Base-by-base conservation (phyloP, 805 yeast genomes). In the Hanseniaspora vineae region DNA sequence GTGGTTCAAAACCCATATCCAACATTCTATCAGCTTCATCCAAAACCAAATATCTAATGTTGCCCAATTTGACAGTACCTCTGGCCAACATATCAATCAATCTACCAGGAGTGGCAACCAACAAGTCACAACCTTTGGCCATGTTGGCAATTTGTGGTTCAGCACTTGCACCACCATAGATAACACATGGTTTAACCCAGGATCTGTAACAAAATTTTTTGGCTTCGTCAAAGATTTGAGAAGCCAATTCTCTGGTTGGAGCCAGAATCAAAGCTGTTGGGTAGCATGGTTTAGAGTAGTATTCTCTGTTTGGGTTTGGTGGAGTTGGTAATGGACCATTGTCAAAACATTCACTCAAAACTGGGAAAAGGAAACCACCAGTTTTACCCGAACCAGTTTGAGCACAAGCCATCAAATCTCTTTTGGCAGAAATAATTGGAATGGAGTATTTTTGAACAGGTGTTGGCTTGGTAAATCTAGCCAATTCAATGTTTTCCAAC, bases 1-100 rank as follows among this genome's bases (percentile, higher is more conserved):
- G 98, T 55, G 97, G 97, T 75, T 92, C 98, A 73, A 92, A 92
- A 78, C 98, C 98, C 97, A 92, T 92, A 80, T 92, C 98, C 72
- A 92, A 81, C 98, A 92, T 92, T 76, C 98, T 86, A 72, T 92
- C 98, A 64, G 98, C 98, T 77, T 90, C 98, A 71, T 90, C 98
- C 57, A 92, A 77, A 46, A 92, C 97, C 66, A 92, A 78, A 70
- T 86, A 92, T 68, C 84, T 87, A 70, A 90, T 87, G 70, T 85
- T 87, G 55, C 78, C 75, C 63, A 92, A 76, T 42, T 97, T 88
- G 58, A 92, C 85, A 60, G 80, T 75, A 62, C 97, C 97, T 74
- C 97, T 85, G 72, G 89, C 97, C 56, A 92, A 72, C 69, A 92
- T 75, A 71, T 92, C 98, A 64, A 81, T 89, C 66, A 92, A 77